A percentile compares a stretch with the other conserved stretches of the same genome.
Evolutionary conservation across 306 rosid species (phyloP).

Genomic region (Erythrophleum fordii): DNA sequence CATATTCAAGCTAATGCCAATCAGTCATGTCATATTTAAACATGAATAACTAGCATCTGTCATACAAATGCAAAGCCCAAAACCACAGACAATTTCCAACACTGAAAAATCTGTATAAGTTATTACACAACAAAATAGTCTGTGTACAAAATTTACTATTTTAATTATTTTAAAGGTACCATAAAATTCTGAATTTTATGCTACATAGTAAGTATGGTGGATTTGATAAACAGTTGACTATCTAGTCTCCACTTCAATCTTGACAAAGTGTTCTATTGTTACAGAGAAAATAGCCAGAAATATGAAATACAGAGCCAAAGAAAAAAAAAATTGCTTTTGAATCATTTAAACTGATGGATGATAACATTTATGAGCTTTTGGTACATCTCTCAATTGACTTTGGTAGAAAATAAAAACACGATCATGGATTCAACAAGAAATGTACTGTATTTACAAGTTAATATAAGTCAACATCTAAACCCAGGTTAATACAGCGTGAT

Average conservation of each 20-base stretch:
- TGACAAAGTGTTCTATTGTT: not conserved
- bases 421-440: not conserved
- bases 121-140: not conserved
- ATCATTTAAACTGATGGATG: not conserved
- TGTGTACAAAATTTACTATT: not conserved
- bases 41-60: not conserved
- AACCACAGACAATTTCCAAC: not conserved
- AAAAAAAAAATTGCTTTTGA: not conserved
- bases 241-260: not conserved
- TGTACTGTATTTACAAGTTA: not conserved
- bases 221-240: not conserved
- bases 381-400: not conserved
- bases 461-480: not conserved
- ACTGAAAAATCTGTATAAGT: not conserved
- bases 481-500: not conserved
- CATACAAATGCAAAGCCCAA: conserved; percentile 11
- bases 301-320: not conserved
- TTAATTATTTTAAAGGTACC: not conserved
- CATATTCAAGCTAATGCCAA: conserved; percentile 26
- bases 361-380: not conserved
- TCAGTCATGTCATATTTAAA: conserved; percentile 11
- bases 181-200: conserved; percentile 1
- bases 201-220: not conserved
- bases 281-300: not conserved
- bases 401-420: not conserved